These are phyloP conservation scores for Fusarium armeniacum DNA, from an alignment of 2,329 filamentous ascomycete genomes.

Conservation along the genomic window DNA sequence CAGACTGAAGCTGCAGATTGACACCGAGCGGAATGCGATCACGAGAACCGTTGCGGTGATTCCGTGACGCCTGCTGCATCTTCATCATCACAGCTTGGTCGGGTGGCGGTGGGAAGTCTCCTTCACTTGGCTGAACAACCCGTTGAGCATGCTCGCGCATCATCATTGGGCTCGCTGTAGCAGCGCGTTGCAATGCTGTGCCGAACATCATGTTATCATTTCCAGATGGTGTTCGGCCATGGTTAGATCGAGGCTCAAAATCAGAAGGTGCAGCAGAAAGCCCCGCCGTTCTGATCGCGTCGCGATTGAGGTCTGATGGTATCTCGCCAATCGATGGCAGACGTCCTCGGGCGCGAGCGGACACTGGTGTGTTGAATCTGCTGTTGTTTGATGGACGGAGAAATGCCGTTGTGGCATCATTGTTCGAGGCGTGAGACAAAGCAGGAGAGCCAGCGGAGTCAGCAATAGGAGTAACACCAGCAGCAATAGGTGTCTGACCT, in stretches of 20 bases:
- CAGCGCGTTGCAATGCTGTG: conserved; percentile 70
- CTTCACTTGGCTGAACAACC: conserved; percentile 51
- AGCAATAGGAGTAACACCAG: conserved; percentile 89
- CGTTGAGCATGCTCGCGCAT: conserved; percentile 63
- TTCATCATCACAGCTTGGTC: conserved; percentile 72
- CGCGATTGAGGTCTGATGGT: conserved; percentile 53
- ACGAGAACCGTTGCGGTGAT: conserved; percentile 77
- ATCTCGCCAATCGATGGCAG: conserved; percentile 82
- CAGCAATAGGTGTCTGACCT: conserved; percentile 80
- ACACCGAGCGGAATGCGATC: conserved; percentile 82
- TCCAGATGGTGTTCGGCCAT: conserved; percentile 58
- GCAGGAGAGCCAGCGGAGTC: conserved; percentile 77
- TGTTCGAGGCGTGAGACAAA: conserved; percentile 62
- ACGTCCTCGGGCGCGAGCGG: conserved; percentile 72
- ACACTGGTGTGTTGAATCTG: conserved; percentile 77
- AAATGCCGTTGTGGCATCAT: conserved; percentile 76
- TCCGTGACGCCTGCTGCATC: conserved; percentile 69
- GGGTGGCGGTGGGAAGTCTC: conserved; percentile 72
- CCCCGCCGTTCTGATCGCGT: conserved; percentile 49
- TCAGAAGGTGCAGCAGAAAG: conserved; percentile 44
- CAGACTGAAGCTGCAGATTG: conserved; percentile 73
- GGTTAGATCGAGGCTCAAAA: conserved; percentile 48
- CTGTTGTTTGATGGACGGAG: conserved; percentile 76
- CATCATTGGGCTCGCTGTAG: conserved; percentile 77
- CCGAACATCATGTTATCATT: conserved; percentile 60